Evolutionary conservation across 2,329 filamentous ascomycete genomes (phyloP).

Genomic region (Phialophora tarda): DNA sequence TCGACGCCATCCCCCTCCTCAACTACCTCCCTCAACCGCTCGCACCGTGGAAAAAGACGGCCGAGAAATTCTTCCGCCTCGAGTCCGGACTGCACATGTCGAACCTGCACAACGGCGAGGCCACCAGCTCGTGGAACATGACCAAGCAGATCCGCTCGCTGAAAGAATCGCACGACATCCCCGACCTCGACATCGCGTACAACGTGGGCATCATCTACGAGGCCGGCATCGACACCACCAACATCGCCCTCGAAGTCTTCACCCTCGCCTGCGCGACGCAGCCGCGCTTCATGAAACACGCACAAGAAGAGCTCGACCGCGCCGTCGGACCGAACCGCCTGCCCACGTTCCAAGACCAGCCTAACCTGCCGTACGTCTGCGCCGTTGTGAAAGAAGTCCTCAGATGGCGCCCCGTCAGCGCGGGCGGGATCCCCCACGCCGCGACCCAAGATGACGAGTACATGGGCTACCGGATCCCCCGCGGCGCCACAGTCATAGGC

Average conservation of each 20-base stretch:
- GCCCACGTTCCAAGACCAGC: slow-evolving; percentile 46
- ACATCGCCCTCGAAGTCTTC: slow-evolving; percentile 43
- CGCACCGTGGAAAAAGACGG: slow-evolving; percentile 53
- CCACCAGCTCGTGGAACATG: slow-evolving; percentile 38
- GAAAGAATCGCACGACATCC: slow-evolving; percentile 51
- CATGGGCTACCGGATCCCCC: slow-evolving; percentile 56
- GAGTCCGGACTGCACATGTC: slow-evolving; percentile 39
- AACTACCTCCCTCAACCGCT: slow-evolving; percentile 53
- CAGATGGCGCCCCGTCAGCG: slow-evolving; percentile 49
- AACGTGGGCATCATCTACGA: slow-evolving; percentile 48
- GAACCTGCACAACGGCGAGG: slow-evolving; percentile 26
- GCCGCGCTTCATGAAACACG: slow-evolving; percentile 32
- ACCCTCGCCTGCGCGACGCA: slow-evolving; percentile 41
- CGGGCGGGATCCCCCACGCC: slow-evolving; percentile 44
- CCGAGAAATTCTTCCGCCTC: slow-evolving; percentile 38
- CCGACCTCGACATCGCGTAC: slow-evolving; percentile 52
- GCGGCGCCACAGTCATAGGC: slow-evolving; percentile 53
- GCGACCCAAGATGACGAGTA: slow-evolving; percentile 57
- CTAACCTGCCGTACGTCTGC: slow-evolving; percentile 43
- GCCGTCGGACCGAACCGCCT: slow-evolving; percentile 41
- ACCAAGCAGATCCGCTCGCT: slow-evolving; percentile 30
- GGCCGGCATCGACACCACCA: slow-evolving; percentile 43
- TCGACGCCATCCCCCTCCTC: slow-evolving; percentile 53
- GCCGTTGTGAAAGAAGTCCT: slow-evolving; percentile 44
- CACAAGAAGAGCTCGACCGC: slow-evolving; percentile 45